phyloP scores from a whole-genome alignment of 1,284 basidiomycete genomes.

The Tilletia walkeri region DNA sequence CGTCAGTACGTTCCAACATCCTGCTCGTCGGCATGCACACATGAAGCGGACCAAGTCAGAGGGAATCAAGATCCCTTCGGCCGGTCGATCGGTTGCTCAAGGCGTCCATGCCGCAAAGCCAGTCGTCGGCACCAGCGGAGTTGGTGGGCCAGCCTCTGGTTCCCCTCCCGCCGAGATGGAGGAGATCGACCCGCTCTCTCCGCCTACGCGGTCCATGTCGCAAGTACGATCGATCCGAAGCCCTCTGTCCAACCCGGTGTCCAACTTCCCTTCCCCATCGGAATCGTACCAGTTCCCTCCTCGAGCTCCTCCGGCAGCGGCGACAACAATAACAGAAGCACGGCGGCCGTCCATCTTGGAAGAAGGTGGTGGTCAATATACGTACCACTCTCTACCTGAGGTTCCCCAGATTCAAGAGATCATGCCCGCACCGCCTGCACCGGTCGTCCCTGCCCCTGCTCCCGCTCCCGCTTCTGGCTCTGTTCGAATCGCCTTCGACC shows the following conservation, averaged over 20 bases:
- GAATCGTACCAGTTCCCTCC: slow-evolving; percentile 8
- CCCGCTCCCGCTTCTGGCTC: neutral
- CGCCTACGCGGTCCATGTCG: neutral
- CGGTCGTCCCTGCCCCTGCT: neutral
- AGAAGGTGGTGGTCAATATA: neutral
- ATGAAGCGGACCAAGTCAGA: slow-evolving; percentile 22
- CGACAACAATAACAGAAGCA: neutral
- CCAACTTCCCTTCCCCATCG: neutral
- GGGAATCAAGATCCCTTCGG: slow-evolving; percentile 25
- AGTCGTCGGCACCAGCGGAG: no score
- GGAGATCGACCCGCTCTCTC: slow-evolving; percentile 8
- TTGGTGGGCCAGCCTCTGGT: no score
- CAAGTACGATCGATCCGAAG: neutral
- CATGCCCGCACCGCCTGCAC: neutral
- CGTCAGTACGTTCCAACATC: slow-evolving; percentile 18
- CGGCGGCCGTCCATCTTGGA: neutral
- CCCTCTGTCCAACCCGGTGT: neutral
- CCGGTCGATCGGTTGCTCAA: neutral
- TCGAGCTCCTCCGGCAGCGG: neutral
- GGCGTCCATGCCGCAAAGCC: no score
- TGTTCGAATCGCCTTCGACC: slow-evolving; percentile 16
- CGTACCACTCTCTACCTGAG: neutral
- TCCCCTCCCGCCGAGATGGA: neutral
- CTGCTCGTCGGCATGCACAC: slow-evolving; percentile 13
- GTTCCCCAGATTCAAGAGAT: neutral